phyloP scores from a whole-genome alignment of 352 stramenopile genomes.

The Globisporangium perplexum region DNA sequence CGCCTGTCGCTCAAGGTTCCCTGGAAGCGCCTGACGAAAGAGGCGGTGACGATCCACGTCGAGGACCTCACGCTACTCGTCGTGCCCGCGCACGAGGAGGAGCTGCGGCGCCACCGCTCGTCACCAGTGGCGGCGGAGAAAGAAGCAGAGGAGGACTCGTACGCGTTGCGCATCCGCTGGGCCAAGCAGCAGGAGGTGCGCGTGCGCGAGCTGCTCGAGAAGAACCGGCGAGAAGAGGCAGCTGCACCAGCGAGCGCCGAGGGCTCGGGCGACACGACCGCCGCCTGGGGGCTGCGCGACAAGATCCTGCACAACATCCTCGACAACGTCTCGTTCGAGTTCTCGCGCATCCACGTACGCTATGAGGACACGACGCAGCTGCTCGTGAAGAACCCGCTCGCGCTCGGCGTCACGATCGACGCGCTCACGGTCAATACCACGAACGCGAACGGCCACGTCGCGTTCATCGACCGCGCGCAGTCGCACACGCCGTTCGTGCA shows the following conservation, averaged over 20 bases:
- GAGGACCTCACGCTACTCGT: slow-evolving; percentile 76
- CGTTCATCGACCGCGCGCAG: slow-evolving; percentile 74
- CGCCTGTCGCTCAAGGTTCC: slow-evolving; percentile 75
- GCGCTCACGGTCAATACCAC: slow-evolving; percentile 66
- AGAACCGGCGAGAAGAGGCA: slow-evolving; percentile 46
- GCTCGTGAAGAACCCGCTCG: slow-evolving; percentile 49
- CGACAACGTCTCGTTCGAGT: slow-evolving; percentile 80
- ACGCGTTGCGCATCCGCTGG: slow-evolving; percentile 55
- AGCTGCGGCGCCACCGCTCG: slow-evolving; percentile 33
- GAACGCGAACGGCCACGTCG: slow-evolving; percentile 73
- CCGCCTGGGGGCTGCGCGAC: slow-evolving; percentile 67
- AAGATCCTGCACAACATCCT: slow-evolving; percentile 82
- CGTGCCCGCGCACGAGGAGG: slow-evolving; percentile 55
- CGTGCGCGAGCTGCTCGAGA: slow-evolving; percentile 72
- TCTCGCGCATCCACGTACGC: slow-evolving; percentile 76
- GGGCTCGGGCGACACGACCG: slow-evolving; percentile 34
- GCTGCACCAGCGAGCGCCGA: slow-evolving; percentile 9
- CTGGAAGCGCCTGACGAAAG: slow-evolving; percentile 79
- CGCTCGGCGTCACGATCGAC: slow-evolving; percentile 69
- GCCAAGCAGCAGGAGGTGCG: slow-evolving; percentile 80
- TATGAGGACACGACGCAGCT: slow-evolving; percentile 76
- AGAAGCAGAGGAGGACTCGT: slow-evolving; percentile 34
- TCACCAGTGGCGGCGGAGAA: background rate
- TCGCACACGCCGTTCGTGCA: slow-evolving; percentile 81
- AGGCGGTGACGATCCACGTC: slow-evolving; percentile 69